These are phyloP conservation scores for Cladosporium sp. DNA, from an alignment of 2,329 filamentous ascomycete genomes.

Conservation along the genomic window DNA sequence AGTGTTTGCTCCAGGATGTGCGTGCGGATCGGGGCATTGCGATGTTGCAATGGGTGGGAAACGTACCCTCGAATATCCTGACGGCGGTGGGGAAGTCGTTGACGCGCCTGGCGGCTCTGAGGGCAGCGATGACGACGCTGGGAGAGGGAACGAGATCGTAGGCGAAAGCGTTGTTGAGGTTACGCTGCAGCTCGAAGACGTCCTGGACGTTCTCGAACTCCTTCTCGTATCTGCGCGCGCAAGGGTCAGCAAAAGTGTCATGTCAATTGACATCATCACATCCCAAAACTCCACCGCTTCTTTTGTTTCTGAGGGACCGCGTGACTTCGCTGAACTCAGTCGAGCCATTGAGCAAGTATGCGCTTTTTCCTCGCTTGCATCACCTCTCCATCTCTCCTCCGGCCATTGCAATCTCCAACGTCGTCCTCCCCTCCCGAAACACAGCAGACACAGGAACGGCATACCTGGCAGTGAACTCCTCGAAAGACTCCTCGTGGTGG, in stretches of 20 bases:
- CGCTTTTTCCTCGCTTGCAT: slow-evolving; percentile 7
- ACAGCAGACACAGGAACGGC: slow-evolving; percentile 26
- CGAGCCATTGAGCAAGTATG: slow-evolving; percentile 20
- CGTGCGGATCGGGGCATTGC: not conserved
- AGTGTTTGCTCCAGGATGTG: not conserved
- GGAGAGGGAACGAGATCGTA: slow-evolving; percentile 98
- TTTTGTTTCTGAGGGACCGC: not conserved
- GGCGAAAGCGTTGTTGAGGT: slow-evolving; percentile 99
- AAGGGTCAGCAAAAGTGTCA: slow-evolving; percentile 4
- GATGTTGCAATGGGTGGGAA: not conserved
- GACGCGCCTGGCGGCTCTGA: slow-evolving; percentile 91
- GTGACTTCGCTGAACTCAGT: not conserved
- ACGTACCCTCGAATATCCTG: slow-evolving; percentile 93
- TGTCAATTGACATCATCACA: not conserved
- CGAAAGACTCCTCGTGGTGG: slow-evolving; percentile 94
- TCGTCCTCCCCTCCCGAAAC: not conserved
- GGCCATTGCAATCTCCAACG: slow-evolving; percentile 10
- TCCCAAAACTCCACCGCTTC: not conserved
- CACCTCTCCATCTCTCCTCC: slow-evolving; percentile 1
- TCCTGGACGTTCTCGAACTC: slow-evolving; percentile 97
- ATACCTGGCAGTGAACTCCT: slow-evolving; percentile 98
- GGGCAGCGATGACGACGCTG: slow-evolving; percentile 83
- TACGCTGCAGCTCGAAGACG: slow-evolving; percentile 97
- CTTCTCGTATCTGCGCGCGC: slow-evolving; percentile 83
- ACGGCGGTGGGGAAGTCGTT: slow-evolving; percentile 99